phyloP scores from a whole-genome alignment of 2,329 filamentous ascomycete species.

The Aspergillus tubingensis region DNA sequence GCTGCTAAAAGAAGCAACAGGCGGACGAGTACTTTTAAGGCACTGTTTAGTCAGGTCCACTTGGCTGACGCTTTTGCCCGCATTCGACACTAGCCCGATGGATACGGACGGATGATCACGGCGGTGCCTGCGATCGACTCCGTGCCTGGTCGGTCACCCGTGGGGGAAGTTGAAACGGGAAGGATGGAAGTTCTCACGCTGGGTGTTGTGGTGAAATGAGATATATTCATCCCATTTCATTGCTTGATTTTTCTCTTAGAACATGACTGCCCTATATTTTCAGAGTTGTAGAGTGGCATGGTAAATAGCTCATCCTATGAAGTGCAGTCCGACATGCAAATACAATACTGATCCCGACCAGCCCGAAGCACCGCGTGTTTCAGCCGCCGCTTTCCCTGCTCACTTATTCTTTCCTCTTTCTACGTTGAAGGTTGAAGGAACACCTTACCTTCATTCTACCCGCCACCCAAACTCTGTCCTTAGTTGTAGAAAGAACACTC shows the following conservation, averaged over 20 bases:
- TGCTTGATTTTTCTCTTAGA: no score
- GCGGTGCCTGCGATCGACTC: background rate
- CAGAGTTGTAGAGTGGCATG: no score
- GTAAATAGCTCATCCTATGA: no score
- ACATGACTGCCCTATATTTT: no score
- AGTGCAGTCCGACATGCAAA: no score
- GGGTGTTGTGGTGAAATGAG: no score
- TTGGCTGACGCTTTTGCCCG: background rate
- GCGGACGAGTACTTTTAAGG: background rate
- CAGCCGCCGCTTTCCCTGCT: background rate
- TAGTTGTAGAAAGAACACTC: background rate
- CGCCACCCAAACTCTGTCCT: background rate
- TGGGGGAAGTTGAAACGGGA: no score
- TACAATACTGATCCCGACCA: no score
- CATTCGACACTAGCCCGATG: background rate
- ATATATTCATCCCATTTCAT: no score
- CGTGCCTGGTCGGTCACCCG: background rate
- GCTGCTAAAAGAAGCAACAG: conserved; percentile 9
- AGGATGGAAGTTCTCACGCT: no score
- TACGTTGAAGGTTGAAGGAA: background rate
- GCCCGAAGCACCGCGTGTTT: background rate
- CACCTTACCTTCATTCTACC: background rate
- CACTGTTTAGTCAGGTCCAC: background rate
- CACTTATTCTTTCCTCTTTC: background rate
- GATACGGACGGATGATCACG: background rate